These are phyloP conservation scores for Panaeolus cyanescens DNA, from an alignment of 768 basidiomycete genomes.

Conservation along the genomic window DNA sequence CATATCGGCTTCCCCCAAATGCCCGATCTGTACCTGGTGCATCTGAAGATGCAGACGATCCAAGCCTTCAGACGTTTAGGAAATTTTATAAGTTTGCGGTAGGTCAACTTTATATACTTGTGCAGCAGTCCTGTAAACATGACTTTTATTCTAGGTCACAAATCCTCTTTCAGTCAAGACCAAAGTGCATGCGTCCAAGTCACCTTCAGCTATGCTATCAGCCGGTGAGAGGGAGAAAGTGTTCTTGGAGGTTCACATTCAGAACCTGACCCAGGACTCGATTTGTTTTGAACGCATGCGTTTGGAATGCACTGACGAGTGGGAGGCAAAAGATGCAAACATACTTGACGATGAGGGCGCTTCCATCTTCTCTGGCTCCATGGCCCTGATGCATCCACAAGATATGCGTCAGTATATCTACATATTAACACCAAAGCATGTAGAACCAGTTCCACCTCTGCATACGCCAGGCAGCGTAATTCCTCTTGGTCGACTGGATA, in stretches of 20 bases:
- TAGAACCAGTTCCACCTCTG: constrained; percentile 45
- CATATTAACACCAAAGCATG: constrained; percentile 58
- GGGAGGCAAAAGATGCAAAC: constrained; percentile 63
- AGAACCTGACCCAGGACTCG: constrained; percentile 79
- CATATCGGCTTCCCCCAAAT: constrained; percentile 73
- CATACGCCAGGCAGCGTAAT: constrained; percentile 72
- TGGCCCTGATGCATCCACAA: constrained; percentile 79
- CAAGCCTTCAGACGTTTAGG: constrained; percentile 67
- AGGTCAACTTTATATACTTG: constrained; percentile 28
- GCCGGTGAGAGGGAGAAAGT: constrained; percentile 73
- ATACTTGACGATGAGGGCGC: constrained; percentile 28
- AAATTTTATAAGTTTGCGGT: constrained; percentile 94
- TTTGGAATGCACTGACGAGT: constrained; percentile 72
- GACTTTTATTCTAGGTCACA: constrained; percentile 60
- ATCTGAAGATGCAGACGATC: constrained; percentile 52
- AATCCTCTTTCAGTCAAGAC: constrained; percentile 96
- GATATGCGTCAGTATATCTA: constrained; percentile 89
- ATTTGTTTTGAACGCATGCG: constrained; percentile 82
- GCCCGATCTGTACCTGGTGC: constrained; percentile 51
- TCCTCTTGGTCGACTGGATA: constrained; percentile 84
- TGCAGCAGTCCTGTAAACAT: neutral
- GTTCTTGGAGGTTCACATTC: constrained; percentile 91
- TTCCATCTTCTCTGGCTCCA: constrained; percentile 59
- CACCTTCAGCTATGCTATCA: constrained; percentile 71
- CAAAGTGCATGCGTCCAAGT: constrained; percentile 79